Evolutionary conservation across 352 stramenopile genomes (phyloP).

Genomic region (Blastocystis sp.): DNA sequence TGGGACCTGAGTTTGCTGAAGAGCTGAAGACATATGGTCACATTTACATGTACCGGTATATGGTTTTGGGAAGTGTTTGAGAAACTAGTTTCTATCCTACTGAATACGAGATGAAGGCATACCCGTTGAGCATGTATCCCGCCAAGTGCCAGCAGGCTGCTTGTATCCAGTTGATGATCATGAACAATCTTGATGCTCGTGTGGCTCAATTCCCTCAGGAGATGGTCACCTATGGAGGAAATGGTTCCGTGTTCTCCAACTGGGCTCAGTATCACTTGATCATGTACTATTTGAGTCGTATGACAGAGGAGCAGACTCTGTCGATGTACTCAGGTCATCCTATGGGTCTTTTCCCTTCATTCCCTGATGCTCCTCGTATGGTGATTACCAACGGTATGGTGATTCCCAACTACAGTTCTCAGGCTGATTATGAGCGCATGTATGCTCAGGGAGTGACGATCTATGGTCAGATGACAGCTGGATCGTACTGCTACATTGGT

Average conservation of each 20-base stretch:
- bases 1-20: constrained; percentile 76
- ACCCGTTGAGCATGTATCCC: constrained; percentile 74
- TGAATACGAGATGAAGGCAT: constrained; percentile 79
- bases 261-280: constrained; percentile 79
- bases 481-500: constrained; percentile 82
- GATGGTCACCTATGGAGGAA: constrained; percentile 79
- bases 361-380: constrained; percentile 73
- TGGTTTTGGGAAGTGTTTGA: constrained; percentile 2
- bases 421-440: constrained; percentile 77
- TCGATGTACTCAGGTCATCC: constrained; percentile 81
- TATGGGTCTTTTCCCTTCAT: constrained; percentile 76
- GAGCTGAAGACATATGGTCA: constrained; percentile 78
- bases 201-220: constrained; percentile 80
- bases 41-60: constrained; percentile 78
- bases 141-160: constrained; percentile 73
- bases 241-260: constrained; percentile 80
- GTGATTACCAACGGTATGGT: constrained; percentile 81
- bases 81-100: constrained; percentile 70
- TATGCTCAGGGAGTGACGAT: constrained; percentile 76
- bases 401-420: constrained; percentile 79
- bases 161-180: constrained; percentile 81
- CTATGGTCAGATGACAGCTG: constrained; percentile 80
- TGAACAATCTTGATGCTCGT: constrained; percentile 77
- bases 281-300: constrained; percentile 78
- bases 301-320: constrained; percentile 79